phyloP scores from a whole-genome alignment of 1,284 basidiomycete species.

The Clitocybe nebularis region DNA sequence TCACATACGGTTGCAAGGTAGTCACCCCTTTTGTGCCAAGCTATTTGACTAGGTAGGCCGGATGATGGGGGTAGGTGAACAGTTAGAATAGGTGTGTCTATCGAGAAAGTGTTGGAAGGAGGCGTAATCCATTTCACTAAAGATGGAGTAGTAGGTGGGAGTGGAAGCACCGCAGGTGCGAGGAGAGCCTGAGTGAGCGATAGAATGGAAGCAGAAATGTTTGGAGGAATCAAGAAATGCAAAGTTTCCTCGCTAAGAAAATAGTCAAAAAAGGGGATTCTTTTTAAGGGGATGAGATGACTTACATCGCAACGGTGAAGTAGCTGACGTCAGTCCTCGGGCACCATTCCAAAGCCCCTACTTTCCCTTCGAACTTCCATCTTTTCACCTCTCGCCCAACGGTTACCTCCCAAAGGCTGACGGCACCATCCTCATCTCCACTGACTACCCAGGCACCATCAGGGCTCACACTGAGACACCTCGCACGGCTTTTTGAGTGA shows the following conservation, averaged over 20 bases:
- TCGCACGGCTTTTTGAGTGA: slow-evolving; percentile 70
- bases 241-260: slow-evolving; percentile 69
- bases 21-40: slow-evolving; percentile 95
- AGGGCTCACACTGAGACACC: slow-evolving; percentile 81
- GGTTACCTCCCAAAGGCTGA: slow-evolving; percentile 92
- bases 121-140: slow-evolving; percentile 65
- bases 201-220: slow-evolving; percentile 57
- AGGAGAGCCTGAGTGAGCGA: slow-evolving; percentile 64
- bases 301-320: slow-evolving; percentile 81
- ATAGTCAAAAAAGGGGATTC: slow-evolving; percentile 11
- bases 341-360: slow-evolving; percentile 92
- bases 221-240: slow-evolving; percentile 81
- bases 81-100: slow-evolving; percentile 54
- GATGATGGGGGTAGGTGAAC: slow-evolving; percentile 61
- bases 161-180: slow-evolving; percentile 59
- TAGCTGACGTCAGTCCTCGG: slow-evolving; percentile 82
- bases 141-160: slow-evolving; percentile 55
- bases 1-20: slow-evolving; percentile 91
- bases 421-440: slow-evolving; percentile 87
- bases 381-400: slow-evolving; percentile 88
- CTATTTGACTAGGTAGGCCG: slow-evolving; percentile 79
- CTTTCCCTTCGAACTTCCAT: slow-evolving; percentile 81
- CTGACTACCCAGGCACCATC: slow-evolving; percentile 90
- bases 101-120: slow-evolving; percentile 40
- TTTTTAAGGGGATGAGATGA: slow-evolving; percentile 15